Percentiles rank a stretch among this genome's conserved stretches.
These are phyloP conservation scores for Rhododendron ferrugineum DNA, from an alignment of 148 eudicot genomes.

Conservation along the genomic window DNA sequence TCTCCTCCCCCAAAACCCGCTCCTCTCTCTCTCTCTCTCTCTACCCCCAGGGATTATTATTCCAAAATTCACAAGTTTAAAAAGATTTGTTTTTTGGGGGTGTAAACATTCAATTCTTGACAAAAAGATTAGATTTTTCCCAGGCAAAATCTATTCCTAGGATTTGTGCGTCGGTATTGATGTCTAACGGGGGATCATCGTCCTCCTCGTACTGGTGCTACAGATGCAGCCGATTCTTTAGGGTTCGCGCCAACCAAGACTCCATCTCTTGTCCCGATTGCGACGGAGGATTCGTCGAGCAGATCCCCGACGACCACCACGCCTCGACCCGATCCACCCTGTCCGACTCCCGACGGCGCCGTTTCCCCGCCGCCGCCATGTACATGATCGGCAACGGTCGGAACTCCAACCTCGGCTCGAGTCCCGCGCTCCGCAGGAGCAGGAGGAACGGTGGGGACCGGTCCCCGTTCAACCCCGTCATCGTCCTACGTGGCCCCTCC, in stretches of 20 bases:
- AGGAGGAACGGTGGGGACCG: conserved; percentile 64
- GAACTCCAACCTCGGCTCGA: conserved; percentile 26
- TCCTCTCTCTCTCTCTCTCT: neutral
- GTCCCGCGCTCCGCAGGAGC: conserved; percentile 32
- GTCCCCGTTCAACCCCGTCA: conserved; percentile 89
- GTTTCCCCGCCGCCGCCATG: conserved; percentile 57
- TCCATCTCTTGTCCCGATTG: conserved; percentile 74
- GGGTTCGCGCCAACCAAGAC: conserved; percentile 32
- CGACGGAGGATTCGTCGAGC: conserved; percentile 69
- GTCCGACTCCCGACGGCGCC: conserved; percentile 45
- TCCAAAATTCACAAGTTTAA: too few species aligned
- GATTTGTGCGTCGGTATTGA: neutral
- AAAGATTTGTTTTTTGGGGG: neutral
- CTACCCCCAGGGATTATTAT: too few species aligned
- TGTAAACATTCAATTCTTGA: neutral
- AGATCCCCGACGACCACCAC: conserved; percentile 26
- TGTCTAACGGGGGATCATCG: conserved; percentile 20
- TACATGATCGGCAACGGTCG: conserved; percentile 36
- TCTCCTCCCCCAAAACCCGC: neutral
- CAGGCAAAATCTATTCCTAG: neutral
- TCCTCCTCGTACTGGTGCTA: conserved; percentile 74
- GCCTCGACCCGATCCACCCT: conserved; percentile 24
- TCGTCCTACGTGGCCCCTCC: conserved; percentile 68
- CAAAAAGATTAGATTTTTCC: neutral
- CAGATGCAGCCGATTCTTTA: conserved; percentile 73